Evolutionary conservation across 2,329 filamentous ascomycete species (phyloP).

Genomic region (Verticillium nonalfalfae): DNA sequence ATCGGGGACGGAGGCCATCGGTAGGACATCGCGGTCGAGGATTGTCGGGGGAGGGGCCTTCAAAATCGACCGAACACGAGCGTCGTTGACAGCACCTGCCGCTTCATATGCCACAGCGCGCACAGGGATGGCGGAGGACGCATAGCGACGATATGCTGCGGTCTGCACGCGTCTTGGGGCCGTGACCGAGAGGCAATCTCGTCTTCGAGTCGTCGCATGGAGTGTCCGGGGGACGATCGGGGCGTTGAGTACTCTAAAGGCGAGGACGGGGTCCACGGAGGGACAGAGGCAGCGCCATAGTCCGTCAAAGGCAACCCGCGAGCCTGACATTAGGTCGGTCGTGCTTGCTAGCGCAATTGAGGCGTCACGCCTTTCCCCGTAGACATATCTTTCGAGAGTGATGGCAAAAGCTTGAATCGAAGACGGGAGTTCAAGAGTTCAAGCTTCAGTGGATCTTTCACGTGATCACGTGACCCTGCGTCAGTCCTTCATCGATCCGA

Average conservation of each 20-base stretch:
- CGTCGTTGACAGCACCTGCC: conserved; percentile 6
- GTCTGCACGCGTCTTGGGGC: background rate
- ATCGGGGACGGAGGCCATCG: conserved; percentile 20
- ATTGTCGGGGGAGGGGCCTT: conserved; percentile 10
- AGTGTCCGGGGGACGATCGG: conserved; percentile 11
- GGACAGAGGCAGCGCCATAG: conserved; percentile 61
- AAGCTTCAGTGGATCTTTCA: background rate
- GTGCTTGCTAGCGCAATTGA: background rate
- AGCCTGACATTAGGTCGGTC: conserved; percentile 22
- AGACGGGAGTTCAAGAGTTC: background rate
- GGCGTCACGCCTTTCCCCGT: background rate
- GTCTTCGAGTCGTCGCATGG: conserved; percentile 1
- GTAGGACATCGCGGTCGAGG: conserved; percentile 13
- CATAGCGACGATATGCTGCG: background rate
- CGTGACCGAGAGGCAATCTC: background rate
- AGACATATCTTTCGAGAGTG: background rate
- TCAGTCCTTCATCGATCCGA: background rate
- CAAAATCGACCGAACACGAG: background rate
- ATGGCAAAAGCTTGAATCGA: background rate
- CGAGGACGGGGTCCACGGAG: conserved; percentile 34
- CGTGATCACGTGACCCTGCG: background rate
- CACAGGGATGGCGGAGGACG: background rate
- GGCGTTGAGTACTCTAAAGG: conserved; percentile 23
- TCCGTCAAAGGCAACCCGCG: conserved; percentile 43
- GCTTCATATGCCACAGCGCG: background rate